Conservation (phyloP, 495 filamentous ascomycete genomes). For the Tuber microsphaerosporum region DNA sequence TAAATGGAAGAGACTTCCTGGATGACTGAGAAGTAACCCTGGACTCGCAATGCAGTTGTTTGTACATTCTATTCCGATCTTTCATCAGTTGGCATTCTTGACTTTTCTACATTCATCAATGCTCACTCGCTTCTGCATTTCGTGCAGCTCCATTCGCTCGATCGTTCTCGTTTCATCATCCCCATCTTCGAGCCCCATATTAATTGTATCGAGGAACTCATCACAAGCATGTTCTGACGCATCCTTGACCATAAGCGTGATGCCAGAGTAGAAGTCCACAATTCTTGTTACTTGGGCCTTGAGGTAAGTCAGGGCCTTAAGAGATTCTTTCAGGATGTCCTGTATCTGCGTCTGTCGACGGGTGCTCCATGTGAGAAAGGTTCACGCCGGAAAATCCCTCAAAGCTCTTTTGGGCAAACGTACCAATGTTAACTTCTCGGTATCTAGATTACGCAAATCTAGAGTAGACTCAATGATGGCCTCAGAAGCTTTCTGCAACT, state of each 20-base stretch:
- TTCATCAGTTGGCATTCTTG: not conserved
- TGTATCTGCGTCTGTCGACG: not conserved
- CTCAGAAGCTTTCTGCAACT: not conserved
- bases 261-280: not conserved
- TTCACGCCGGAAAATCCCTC: not conserved
- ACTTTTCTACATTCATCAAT: not conserved
- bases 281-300: constrained; percentile 1
- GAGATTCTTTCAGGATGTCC: not conserved
- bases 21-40: constrained; percentile 5
- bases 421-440: constrained; percentile 1
- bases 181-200: not conserved
- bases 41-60: constrained; percentile 5
- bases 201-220: not conserved
- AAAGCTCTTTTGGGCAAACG: not conserved
- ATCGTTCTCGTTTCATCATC: not conserved
- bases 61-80: not conserved
- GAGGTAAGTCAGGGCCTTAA: not conserved
- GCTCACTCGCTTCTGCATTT: constrained; percentile 1
- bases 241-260: not conserved
- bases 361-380: not conserved
- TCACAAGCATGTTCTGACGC: not conserved
- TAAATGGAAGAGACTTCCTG: constrained; percentile 6
- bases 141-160: not conserved
- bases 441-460: not conserved
- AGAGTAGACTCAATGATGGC: not conserved